phyloP scores from a whole-genome alignment of 148 eudicot genomes.

The Drosera capensis region DNA sequence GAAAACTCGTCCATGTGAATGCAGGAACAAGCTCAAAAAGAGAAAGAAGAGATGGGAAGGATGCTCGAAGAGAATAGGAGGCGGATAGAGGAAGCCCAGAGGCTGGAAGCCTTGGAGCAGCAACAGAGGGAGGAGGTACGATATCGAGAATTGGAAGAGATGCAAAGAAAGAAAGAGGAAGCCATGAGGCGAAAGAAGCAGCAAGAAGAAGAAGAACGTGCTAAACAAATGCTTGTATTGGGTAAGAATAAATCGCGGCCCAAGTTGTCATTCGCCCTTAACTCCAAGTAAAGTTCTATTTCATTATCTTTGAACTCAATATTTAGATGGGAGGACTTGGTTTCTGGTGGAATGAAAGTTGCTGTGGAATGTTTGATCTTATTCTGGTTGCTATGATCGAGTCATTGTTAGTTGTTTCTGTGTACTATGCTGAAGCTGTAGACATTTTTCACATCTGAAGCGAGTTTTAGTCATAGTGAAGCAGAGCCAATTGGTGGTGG shows the following conservation, averaged over 20 bases:
- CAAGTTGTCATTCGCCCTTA: slow-evolving; percentile 64
- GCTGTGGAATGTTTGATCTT: too few species aligned
- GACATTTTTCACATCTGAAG: too few species aligned
- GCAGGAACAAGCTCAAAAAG: slow-evolving; percentile 65
- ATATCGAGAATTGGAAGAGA: slow-evolving; percentile 69
- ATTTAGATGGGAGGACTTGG: background rate
- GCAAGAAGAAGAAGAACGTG: slow-evolving; percentile 78
- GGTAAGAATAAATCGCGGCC: slow-evolving; percentile 93
- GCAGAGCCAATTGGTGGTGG: too few species aligned
- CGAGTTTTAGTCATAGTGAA: too few species aligned
- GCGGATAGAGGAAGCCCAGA: slow-evolving; percentile 69
- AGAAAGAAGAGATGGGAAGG: slow-evolving; percentile 70
- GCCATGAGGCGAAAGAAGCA: slow-evolving; percentile 74
- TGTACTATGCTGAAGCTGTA: too few species aligned
- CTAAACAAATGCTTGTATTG: slow-evolving; percentile 57
- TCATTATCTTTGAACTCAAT: background rate
- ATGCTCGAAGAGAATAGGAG: slow-evolving; percentile 69
- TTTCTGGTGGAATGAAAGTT: background rate
- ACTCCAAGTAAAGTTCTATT: slow-evolving; percentile 34
- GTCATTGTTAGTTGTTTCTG: too few species aligned
- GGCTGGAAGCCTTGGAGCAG: slow-evolving; percentile 74
- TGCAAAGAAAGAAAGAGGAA: slow-evolving; percentile 81
- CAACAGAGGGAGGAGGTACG: slow-evolving; percentile 77
- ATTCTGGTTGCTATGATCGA: background rate
- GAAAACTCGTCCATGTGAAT: background rate